Percentiles rank a stretch among this genome's conserved stretches.
Evolutionary conservation across 345 rosid genomes (phyloP).

Genomic region (Sonneratia alba): DNA sequence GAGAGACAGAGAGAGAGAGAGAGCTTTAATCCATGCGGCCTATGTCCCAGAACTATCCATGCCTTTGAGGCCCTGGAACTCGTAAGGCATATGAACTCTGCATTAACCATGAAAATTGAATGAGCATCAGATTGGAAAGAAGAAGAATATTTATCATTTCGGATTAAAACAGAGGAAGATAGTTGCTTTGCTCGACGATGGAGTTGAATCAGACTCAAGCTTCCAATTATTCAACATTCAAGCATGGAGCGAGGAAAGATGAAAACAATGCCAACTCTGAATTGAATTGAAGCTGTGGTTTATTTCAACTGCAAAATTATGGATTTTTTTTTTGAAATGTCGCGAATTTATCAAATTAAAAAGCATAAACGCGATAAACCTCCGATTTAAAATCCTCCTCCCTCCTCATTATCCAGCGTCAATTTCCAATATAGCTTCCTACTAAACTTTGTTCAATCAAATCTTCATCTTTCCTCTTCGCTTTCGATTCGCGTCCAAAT

Average conservation of each 20-base stretch:
- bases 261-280: too few species aligned
- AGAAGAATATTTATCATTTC: neutral
- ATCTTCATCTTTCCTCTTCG: too few species aligned
- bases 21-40: neutral
- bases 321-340: too few species aligned
- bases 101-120: neutral
- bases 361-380: too few species aligned
- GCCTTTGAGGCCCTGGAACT: neutral
- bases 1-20: neutral
- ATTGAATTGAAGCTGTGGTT: too few species aligned
- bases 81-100: constrained; percentile 8
- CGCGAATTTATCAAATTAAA: too few species aligned
- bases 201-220: neutral
- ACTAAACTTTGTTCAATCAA: neutral
- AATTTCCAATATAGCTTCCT: too few species aligned
- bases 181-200: neutral
- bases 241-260: neutral
- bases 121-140: neutral
- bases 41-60: constrained; percentile 5
- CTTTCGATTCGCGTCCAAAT: neutral
- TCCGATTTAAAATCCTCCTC: too few species aligned
- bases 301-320: too few species aligned
- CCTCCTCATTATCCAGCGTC: too few species aligned
- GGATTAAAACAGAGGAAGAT: neutral
- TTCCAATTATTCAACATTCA: neutral